Conservation (phyloP, 2,329 filamentous ascomycete species). For the Microcyclospora pomicola region DNA sequence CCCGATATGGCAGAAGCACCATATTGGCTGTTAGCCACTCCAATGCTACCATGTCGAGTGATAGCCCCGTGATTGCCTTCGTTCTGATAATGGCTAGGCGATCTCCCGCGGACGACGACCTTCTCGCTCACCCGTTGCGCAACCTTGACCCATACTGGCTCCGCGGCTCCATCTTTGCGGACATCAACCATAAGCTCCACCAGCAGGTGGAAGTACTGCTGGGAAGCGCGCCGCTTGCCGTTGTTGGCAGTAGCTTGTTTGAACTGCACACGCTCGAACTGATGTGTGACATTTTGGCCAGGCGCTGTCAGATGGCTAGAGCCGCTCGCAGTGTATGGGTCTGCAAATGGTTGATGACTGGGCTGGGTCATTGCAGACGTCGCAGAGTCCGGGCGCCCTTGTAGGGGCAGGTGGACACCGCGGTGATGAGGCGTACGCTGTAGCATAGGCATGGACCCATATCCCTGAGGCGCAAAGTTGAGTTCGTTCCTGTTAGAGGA, state of each 20-base stretch:
- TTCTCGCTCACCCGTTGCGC: constrained; percentile 61
- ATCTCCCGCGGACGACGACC: constrained; percentile 77
- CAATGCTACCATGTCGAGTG: constrained; percentile 55
- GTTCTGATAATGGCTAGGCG: constrained; percentile 50
- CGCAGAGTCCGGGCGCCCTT: constrained; percentile 15
- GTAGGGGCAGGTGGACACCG: constrained; percentile 31
- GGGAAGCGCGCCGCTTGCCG: constrained; percentile 74
- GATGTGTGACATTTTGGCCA: constrained; percentile 34
- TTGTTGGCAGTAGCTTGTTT: constrained; percentile 91
- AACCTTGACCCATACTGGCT: constrained; percentile 53
- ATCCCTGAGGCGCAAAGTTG: constrained; percentile 23
- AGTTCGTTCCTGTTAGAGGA: constrained; percentile 26
- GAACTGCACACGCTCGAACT: constrained; percentile 85
- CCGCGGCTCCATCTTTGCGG: constrained; percentile 28
- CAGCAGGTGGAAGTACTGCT: constrained; percentile 86
- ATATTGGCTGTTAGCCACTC: constrained; percentile 37
- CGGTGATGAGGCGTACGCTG: no score
- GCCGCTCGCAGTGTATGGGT: constrained; percentile 6
- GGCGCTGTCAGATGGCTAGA: constrained; percentile 12
- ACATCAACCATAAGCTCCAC: constrained; percentile 69
- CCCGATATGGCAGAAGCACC: constrained; percentile 7
- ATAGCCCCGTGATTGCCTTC: constrained; percentile 33
- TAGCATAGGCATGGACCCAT: constrained; percentile 20
- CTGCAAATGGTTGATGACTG: constrained; percentile 4
- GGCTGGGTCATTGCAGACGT: constrained; percentile 3